Evolutionary conservation across 805 yeast species (phyloP).

Genomic region (Zygotorulaspora danielsina): DNA sequence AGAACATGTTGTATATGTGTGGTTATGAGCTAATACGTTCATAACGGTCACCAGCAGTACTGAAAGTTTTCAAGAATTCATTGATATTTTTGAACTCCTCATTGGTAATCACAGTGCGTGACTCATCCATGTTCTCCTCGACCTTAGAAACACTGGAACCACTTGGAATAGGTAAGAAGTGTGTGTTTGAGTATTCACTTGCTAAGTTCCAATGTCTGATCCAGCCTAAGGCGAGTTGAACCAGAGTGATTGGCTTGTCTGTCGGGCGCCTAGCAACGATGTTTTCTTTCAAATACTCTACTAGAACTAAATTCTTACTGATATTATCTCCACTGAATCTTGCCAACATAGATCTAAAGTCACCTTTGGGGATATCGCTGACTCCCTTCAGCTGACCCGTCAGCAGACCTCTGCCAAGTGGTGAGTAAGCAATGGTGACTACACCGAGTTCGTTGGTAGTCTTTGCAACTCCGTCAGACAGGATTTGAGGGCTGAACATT

Average conservation of each 20-base stretch:
- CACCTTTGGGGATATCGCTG: constrained; percentile 51
- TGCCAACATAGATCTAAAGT: constrained; percentile 48
- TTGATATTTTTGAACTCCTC: constrained; percentile 54
- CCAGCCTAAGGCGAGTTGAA: constrained; percentile 74
- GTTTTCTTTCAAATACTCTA: constrained; percentile 44
- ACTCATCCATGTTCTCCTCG: constrained; percentile 50
- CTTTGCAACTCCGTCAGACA: constrained; percentile 58
- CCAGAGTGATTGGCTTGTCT: constrained; percentile 43
- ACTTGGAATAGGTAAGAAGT: constrained; percentile 76
- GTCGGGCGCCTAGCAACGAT: constrained; percentile 49
- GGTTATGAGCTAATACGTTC: no score
- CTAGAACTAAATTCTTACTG: constrained; percentile 47
- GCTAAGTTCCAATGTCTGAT: constrained; percentile 41
- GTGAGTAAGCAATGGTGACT: constrained; percentile 77
- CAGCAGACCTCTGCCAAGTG: constrained; percentile 73
- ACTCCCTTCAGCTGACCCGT: constrained; percentile 54
- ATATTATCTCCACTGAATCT: constrained; percentile 58
- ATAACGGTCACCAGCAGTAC: constrained; percentile 55
- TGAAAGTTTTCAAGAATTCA: constrained; percentile 40
- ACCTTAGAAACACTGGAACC: constrained; percentile 59
- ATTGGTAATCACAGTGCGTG: constrained; percentile 44
- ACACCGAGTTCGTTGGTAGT: constrained; percentile 54
- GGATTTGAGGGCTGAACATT: constrained; percentile 58
- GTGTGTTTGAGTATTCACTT: constrained; percentile 40
- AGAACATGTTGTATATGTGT: no score